A percentile compares a stretch with the other conserved stretches of the same genome.
These are phyloP conservation scores for Triticum monococcum DNA, from an alignment of 176 grass and related monocot genomes.

Conservation along the genomic window DNA sequence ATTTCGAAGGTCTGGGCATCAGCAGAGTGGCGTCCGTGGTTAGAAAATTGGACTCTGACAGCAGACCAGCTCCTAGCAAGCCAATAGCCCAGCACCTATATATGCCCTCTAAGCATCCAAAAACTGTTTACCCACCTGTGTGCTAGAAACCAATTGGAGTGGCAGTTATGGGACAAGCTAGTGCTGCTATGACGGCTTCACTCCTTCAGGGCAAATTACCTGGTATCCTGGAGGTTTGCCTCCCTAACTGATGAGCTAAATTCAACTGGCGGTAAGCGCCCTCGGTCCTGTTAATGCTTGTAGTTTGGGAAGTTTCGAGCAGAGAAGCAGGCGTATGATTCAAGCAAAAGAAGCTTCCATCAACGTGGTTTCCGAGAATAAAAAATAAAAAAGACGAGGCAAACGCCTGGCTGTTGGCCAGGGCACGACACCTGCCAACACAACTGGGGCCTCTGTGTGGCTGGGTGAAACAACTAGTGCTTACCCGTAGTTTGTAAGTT, in stretches of 20 bases:
- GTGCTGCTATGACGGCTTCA: not conserved
- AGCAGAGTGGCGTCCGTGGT: not conserved
- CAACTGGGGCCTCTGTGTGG: not conserved
- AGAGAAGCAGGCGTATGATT: not conserved
- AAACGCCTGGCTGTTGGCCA: not conserved
- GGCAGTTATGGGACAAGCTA: not conserved
- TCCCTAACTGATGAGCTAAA: not conserved
- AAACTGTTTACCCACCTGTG: not conserved
- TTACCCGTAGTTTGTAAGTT: not conserved
- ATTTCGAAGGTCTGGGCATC: conserved; percentile 1
- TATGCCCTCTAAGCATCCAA: not conserved
- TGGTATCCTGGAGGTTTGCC: not conserved
- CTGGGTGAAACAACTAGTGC: not conserved
- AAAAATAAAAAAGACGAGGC: not conserved
- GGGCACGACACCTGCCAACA: not conserved
- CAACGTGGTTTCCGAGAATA: not conserved
- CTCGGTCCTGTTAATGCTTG: not conserved
- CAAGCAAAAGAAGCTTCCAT: not conserved
- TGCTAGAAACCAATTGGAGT: not conserved
- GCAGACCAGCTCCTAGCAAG: not conserved
- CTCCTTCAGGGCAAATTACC: not conserved
- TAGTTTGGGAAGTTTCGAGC: not conserved
- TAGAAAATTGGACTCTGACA: not conserved
- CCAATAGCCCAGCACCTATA: not conserved
- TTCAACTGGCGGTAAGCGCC: not conserved